Evolutionary conservation across 148 eudicot species (phyloP).

Genomic region (Camellia japonica): DNA sequence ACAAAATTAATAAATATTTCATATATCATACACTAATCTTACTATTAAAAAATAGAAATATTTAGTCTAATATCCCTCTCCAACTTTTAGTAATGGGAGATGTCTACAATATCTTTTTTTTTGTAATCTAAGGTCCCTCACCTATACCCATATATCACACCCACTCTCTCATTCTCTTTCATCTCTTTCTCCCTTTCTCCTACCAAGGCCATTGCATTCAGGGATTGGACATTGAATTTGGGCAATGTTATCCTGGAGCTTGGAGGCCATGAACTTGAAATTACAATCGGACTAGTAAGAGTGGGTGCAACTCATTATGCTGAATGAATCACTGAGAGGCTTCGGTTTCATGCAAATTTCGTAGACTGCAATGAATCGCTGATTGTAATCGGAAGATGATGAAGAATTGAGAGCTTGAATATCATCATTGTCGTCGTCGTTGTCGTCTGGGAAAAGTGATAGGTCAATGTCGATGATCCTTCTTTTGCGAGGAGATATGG

Average conservation of each 20-base stretch:
- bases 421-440: constrained; percentile 23
- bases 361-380: background rate
- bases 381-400: no score
- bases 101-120: no score
- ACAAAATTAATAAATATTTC: no score
- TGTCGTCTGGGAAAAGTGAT: constrained; percentile 16
- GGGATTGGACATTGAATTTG: constrained; percentile 35
- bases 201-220: constrained; percentile 25
- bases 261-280: constrained; percentile 36
- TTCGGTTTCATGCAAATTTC: constrained; percentile 60
- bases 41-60: no score
- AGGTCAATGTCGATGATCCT: constrained; percentile 3
- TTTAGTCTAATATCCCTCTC: no score
- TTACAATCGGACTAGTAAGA: constrained; percentile 41
- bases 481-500: background rate
- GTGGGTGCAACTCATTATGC: constrained; percentile 43
- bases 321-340: constrained; percentile 25
- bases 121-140: no score
- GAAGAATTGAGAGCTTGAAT: constrained; percentile 4
- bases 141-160: no score
- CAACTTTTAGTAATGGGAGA: no score
- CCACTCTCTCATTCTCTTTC: no score
- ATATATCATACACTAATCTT: no score
- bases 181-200: no score
- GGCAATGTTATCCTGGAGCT: constrained; percentile 42